phyloP scores from a whole-genome alignment of 2,329 filamentous ascomycete species.

The Periconia sp. region DNA sequence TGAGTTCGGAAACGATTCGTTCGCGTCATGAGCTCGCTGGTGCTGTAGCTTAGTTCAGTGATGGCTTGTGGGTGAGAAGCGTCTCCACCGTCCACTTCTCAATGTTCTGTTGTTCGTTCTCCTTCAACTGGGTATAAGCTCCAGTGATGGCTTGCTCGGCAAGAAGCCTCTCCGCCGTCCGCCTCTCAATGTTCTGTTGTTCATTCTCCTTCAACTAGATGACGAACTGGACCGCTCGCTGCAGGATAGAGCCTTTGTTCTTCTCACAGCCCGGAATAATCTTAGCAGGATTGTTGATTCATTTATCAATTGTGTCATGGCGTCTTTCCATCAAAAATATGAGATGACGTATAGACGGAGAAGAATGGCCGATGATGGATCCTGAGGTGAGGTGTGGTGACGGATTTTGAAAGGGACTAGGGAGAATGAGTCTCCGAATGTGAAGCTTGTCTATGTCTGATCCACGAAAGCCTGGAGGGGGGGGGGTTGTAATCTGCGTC shows the following conservation, averaged over 20 bases:
- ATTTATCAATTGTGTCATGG: slow-evolving; percentile 97
- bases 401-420: too few relatives aligned
- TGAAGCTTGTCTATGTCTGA: too few relatives aligned
- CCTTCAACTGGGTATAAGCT: slow-evolving; percentile 88
- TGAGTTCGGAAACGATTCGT: too few relatives aligned
- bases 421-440: too few relatives aligned
- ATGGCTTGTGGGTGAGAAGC: slow-evolving; percentile 87
- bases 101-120: slow-evolving; percentile 91
- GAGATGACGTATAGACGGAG: too few relatives aligned
- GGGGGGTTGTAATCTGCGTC: too few relatives aligned
- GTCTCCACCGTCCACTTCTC: slow-evolving; percentile 95
- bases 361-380: too few relatives aligned
- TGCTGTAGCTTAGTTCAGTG: slow-evolving; percentile 78
- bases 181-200: slow-evolving; percentile 89
- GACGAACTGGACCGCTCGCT: slow-evolving; percentile 92
- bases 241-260: slow-evolving; percentile 96
- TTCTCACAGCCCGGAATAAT: slow-evolving; percentile 98
- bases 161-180: slow-evolving; percentile 86
- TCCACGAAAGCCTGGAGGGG: too few relatives aligned
- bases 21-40: too few relatives aligned
- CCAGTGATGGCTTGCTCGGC: slow-evolving; percentile 89
- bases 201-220: slow-evolving; percentile 93
- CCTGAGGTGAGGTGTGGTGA: too few relatives aligned
- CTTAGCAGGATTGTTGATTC: slow-evolving; percentile 96
- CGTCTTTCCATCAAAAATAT: slow-evolving; percentile 77